Base-by-base conservation (phyloP, 73 alveolate genomes). In the Paraurostyla sp. region DNA sequence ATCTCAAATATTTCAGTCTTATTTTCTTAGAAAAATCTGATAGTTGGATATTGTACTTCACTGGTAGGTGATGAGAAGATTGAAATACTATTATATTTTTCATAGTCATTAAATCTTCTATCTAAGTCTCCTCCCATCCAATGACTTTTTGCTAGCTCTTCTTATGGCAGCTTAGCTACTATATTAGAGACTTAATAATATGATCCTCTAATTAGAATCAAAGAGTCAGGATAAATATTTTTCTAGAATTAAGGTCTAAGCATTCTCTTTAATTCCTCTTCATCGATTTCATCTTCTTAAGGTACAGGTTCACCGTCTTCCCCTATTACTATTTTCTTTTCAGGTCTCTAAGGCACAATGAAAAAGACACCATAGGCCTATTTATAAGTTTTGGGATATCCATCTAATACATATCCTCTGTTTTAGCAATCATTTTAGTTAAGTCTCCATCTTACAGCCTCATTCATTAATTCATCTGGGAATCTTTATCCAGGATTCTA, bases 401-500 rank as follows among this genome's bases (percentile, higher is more conserved):
- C 97, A 52, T 94, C 97, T 33, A 97, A 85, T 49, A 97, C 96
- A 88, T 91, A 97, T 20, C 99, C 99, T 59, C 99, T 91, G 71
- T 96, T 96, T 75, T 92, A 87, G 50, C 99, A 97, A 56, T 96
- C 95, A 52, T 90, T 90, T 63, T 81, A 69, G 30, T 84, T 49
- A 43, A 96, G 94, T 93, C 96, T 88, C 94, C 93, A 87, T 73
- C 96, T 59, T 50, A 95, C 88, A 25, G 94, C 89, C 71, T 96
- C 97, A 1, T 85, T 71, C 27, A 96, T 91, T 20, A 93, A 82
- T 76, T 93, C 97, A 71, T 95, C 96, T 1, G 97, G 95, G 84
- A 89, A 87, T 50, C 93, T 86, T 73, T 86, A 71, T 49, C 68
- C 80, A 0, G 92, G 85, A 27, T 90, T 27, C 30, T 69, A 41